A percentile compares a stretch with the other conserved stretches of the same genome.
Evolutionary conservation across 192 early-diverging fungal genomes (phyloP).

Genomic region (Coemansia sp.): DNA sequence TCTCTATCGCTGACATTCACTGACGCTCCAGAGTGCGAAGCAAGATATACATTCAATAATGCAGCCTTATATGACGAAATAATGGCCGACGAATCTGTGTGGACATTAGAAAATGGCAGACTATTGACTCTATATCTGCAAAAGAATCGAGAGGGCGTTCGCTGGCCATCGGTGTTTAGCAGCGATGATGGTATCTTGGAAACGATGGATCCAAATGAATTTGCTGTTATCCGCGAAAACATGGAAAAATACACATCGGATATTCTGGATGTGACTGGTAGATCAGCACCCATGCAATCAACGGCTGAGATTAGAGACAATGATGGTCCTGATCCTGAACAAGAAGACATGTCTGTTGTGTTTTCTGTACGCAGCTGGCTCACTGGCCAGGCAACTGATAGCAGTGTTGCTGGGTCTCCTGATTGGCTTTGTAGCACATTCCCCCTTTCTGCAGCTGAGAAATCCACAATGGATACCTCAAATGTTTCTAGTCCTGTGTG

Average conservation of each 20-base stretch:
- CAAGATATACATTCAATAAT: conserved; percentile 5
- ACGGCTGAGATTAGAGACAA: conserved; percentile 19
- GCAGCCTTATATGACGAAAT: conserved; percentile 43
- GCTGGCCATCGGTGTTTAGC: conserved; percentile 66
- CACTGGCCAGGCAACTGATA: conserved; percentile 35
- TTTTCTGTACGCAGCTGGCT: conserved; percentile 42
- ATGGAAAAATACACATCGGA: conserved; percentile 62
- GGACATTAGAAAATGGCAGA: conserved; percentile 64
- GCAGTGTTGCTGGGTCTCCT: conserved; percentile 51
- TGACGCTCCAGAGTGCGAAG: conserved; percentile 10
- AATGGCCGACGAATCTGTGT: conserved; percentile 56
- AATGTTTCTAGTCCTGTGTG: too few species aligned
- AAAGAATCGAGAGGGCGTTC: conserved; percentile 56
- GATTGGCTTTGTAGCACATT: conserved; percentile 62
- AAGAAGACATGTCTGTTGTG: conserved; percentile 18
- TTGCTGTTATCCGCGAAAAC: conserved; percentile 56
- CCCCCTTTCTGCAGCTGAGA: conserved; percentile 7
- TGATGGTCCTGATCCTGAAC: conserved; percentile 32
- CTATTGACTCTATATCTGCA: conserved; percentile 60
- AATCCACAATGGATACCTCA: too few species aligned
- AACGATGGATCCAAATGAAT: conserved; percentile 57
- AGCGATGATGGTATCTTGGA: conserved; percentile 61
- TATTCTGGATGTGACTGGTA: conserved; percentile 3
- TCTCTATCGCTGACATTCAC: conserved; percentile 46
- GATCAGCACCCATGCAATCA: conserved; percentile 7